Conservation (phyloP, 176 grass and related monocot species). For the Canna indica region DNA sequence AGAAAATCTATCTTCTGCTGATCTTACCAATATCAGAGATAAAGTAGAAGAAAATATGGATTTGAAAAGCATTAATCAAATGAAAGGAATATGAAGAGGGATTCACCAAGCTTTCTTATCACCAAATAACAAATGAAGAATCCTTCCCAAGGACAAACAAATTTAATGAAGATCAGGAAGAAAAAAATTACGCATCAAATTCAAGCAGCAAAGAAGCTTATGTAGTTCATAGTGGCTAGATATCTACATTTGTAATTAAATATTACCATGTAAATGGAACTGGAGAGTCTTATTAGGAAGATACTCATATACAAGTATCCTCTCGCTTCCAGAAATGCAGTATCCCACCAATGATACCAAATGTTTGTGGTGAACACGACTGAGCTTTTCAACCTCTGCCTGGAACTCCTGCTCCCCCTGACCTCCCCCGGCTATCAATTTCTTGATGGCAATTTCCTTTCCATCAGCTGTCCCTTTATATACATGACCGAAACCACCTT, state of each 20-base stretch:
- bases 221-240: too few relatives aligned
- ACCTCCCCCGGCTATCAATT: slow-evolving; percentile 44
- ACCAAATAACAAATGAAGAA: too few relatives aligned
- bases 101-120: too few relatives aligned
- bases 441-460: slow-evolving; percentile 79
- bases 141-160: too few relatives aligned
- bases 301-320: slow-evolving; percentile 72
- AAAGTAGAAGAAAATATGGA: too few relatives aligned
- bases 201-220: neutral
- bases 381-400: slow-evolving; percentile 80
- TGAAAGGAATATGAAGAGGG: too few relatives aligned
- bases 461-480: slow-evolving; percentile 51
- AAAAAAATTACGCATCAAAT: too few relatives aligned
- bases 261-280: slow-evolving; percentile 66
- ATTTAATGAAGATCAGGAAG: too few relatives aligned
- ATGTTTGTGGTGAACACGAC: slow-evolving; percentile 70
- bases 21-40: too few relatives aligned
- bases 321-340: slow-evolving; percentile 62
- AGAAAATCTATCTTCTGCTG: too few relatives aligned
- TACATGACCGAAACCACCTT: slow-evolving; percentile 79
- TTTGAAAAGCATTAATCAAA: too few relatives aligned
- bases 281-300: slow-evolving; percentile 81
- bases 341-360: slow-evolving; percentile 75
- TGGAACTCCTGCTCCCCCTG: slow-evolving; percentile 85
- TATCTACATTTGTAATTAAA: too few relatives aligned